A percentile compares a stretch with the other conserved stretches of the same genome.
Conservation (phyloP, 495 filamentous ascomycete genomes). For the Daldinia concentrica region DNA sequence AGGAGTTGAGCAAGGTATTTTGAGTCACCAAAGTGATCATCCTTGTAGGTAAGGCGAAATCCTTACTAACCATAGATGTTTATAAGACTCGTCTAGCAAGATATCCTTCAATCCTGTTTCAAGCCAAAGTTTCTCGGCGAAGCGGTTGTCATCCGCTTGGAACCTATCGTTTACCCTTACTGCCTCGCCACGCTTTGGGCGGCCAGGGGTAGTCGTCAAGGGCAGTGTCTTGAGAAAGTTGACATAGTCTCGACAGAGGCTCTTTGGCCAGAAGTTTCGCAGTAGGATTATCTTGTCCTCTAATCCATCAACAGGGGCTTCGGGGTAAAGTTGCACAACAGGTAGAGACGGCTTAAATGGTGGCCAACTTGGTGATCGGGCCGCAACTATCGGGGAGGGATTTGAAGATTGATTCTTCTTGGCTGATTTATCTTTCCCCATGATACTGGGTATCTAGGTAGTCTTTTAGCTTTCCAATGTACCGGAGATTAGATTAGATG, state of each 20-base stretch:
- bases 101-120: constrained; percentile 67
- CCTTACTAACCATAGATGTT: constrained; percentile 44
- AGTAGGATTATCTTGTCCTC: constrained; percentile 77
- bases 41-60: constrained; percentile 5
- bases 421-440: constrained; percentile 34
- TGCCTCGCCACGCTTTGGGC: constrained; percentile 86
- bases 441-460: not conserved
- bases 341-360: constrained; percentile 77
- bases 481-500: no score
- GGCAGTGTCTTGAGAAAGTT: constrained; percentile 79
- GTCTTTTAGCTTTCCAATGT: no score
- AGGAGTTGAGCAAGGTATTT: no score
- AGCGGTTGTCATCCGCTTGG: constrained; percentile 78
- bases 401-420: constrained; percentile 32
- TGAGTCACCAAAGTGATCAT: not conserved
- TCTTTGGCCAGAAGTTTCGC: constrained; percentile 78
- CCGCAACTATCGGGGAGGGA: constrained; percentile 16
- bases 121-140: constrained; percentile 79
- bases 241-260: constrained; percentile 82
- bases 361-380: constrained; percentile 74
- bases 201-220: constrained; percentile 81
- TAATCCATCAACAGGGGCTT: constrained; percentile 61
- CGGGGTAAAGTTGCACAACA: constrained; percentile 67
- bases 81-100: constrained; percentile 46
- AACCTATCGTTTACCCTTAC: constrained; percentile 91